Conservation (phyloP, 2,329 filamentous ascomycete species). For the Hypocrella siamensis region DNA sequence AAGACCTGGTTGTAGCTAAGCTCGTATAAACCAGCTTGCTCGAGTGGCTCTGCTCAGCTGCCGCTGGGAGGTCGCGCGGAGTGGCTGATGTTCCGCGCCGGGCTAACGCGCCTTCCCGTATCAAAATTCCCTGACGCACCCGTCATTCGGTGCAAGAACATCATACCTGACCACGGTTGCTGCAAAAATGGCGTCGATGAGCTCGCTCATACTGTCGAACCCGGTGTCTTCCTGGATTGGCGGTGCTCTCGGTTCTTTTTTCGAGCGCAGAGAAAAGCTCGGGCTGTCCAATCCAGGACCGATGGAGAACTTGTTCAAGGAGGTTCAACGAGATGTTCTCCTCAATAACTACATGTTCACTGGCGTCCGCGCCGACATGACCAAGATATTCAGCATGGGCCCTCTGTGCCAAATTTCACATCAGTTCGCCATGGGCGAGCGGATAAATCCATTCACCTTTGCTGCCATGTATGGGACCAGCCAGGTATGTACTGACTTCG, state of each 20-base stretch:
- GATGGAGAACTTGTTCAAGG: constrained; percentile 74
- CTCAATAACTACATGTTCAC: constrained; percentile 95
- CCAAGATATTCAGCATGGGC: constrained; percentile 85
- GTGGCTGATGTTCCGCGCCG: too few relatives aligned
- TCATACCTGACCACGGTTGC: constrained; percentile 28
- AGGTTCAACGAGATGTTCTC: constrained; percentile 93
- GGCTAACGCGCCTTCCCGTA: constrained; percentile 10
- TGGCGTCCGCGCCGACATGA: constrained; percentile 87
- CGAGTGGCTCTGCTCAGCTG: too few relatives aligned
- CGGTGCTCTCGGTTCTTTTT: constrained; percentile 70
- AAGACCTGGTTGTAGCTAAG: too few relatives aligned
- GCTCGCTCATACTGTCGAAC: constrained; percentile 57
- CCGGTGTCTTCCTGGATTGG: constrained; percentile 52
- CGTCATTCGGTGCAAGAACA: constrained; percentile 9
- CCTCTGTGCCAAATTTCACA: constrained; percentile 96
- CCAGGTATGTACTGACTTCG: constrained; percentile 43
- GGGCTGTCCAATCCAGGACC: constrained; percentile 86
- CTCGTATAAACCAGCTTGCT: too few relatives aligned
- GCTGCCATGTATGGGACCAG: constrained; percentile 85
- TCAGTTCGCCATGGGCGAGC: constrained; percentile 88
- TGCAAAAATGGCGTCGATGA: constrained; percentile 33
- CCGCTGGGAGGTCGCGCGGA: too few relatives aligned
- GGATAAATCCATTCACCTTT: constrained; percentile 87
- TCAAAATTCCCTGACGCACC: constrained; percentile 5
- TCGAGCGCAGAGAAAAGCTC: constrained; percentile 72